phyloP scores from a whole-genome alignment of 2,329 filamentous ascomycete species.

The Fusarium sublunatum region DNA sequence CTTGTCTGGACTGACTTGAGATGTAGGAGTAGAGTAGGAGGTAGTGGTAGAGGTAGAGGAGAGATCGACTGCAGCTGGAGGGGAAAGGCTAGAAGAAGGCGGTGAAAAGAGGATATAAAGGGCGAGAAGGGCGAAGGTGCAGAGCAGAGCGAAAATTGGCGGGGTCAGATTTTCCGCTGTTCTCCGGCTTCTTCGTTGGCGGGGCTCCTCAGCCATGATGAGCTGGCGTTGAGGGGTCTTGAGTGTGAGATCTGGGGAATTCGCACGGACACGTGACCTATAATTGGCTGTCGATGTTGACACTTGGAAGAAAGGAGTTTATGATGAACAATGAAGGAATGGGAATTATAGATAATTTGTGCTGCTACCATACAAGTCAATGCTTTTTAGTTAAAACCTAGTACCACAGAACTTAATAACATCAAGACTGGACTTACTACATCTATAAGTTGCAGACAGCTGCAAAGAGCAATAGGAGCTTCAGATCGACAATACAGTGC shows the following conservation, averaged over 20 bases:
- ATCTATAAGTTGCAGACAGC: not conserved
- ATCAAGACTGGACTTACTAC: constrained; percentile 8
- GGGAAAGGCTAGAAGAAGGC: constrained; percentile 45
- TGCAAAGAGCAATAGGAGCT: not conserved
- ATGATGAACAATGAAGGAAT: not conserved
- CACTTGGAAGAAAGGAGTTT: constrained; percentile 3
- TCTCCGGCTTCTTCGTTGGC: constrained; percentile 50
- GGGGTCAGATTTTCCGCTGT: constrained; percentile 57
- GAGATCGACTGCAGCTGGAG: constrained; percentile 46
- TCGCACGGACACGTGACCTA: constrained; percentile 46
- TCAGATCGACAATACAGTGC: constrained; percentile 29
- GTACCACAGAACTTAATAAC: not conserved
- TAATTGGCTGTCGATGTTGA: constrained; percentile 17
- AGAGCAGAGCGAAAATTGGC: constrained; percentile 56
- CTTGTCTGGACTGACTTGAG: constrained; percentile 45
- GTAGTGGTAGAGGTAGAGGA: constrained; percentile 38
- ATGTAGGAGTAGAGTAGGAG: constrained; percentile 46
- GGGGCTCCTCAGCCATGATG: constrained; percentile 50
- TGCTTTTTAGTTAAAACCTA: not conserved
- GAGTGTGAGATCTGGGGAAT: constrained; percentile 29
- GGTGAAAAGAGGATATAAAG: constrained; percentile 53
- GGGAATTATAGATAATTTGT: not conserved
- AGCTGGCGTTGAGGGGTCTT: constrained; percentile 43
- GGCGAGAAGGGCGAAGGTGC: constrained; percentile 53
- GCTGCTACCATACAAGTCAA: not conserved